These are phyloP conservation scores for Marchantia paleacea DNA, from an alignment of 225 moss, liverwort and hornwort species.

Conservation along the genomic window DNA sequence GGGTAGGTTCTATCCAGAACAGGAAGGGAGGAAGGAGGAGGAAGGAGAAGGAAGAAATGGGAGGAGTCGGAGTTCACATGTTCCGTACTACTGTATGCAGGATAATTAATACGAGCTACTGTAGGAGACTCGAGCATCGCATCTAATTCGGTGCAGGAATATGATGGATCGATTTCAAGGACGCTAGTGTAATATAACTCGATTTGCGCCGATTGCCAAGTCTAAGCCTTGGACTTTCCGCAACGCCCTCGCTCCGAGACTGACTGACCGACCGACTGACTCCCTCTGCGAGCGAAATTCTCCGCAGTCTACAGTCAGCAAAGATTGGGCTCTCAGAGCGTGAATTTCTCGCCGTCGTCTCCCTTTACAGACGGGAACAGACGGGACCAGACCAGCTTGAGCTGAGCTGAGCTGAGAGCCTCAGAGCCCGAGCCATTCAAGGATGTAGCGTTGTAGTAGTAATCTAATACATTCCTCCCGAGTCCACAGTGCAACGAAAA, in stretches of 20 bases:
- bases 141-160: background rate
- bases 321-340: background rate
- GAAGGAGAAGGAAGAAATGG: background rate
- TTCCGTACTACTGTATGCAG: slow-evolving; percentile 1
- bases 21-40: background rate
- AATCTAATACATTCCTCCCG: no score
- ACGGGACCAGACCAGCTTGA: no score
- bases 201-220: background rate
- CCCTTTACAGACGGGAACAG: background rate
- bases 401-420: no score
- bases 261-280: background rate
- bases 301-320: background rate
- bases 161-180: background rate
- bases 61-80: background rate
- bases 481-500: no score
- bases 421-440: background rate
- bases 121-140: background rate
- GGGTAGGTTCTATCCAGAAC: background rate
- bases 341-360: background rate
- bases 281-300: background rate
- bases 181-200: background rate
- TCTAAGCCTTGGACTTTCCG: background rate
- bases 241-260: background rate
- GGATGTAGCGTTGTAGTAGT: background rate
- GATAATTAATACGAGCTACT: background rate